phyloP scores from a whole-genome alignment of 2,329 filamentous ascomycete genomes.

The Thermothelomyces thermophilus region DNA sequence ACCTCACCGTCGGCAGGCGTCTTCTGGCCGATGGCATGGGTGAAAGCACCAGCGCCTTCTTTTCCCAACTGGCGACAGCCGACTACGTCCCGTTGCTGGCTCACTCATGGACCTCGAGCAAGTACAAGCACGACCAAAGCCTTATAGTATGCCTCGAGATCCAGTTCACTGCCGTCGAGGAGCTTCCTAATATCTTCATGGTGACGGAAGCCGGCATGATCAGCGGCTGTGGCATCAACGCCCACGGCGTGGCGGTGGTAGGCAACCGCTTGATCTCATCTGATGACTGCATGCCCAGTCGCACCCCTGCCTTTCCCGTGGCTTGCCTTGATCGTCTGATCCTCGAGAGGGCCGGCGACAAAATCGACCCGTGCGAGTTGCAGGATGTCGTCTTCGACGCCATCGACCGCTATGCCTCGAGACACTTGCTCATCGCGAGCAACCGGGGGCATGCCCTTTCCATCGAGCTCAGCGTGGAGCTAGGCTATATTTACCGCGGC shows the following conservation, averaged over 20 bases:
- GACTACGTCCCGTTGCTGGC: slow-evolving; percentile 10
- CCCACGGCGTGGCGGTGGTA: slow-evolving; percentile 24
- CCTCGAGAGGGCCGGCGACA: slow-evolving; percentile 21
- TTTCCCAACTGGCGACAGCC: slow-evolving; percentile 7
- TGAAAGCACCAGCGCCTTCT: slow-evolving; percentile 15
- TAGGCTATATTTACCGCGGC: slow-evolving; percentile 18
- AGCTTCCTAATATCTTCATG: slow-evolving; percentile 23
- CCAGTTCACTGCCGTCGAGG: slow-evolving; percentile 17
- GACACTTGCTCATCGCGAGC: slow-evolving; percentile 23
- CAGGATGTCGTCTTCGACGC: slow-evolving; percentile 8
- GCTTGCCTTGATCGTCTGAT: slow-evolving; percentile 23
- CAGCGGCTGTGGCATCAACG: slow-evolving; percentile 27
- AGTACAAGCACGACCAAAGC: slow-evolving; percentile 21
- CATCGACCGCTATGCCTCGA: slow-evolving; percentile 25
- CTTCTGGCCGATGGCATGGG: background rate
- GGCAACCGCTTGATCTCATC: slow-evolving; percentile 26
- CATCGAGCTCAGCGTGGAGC: slow-evolving; percentile 25
- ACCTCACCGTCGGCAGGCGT: slow-evolving; percentile 4
- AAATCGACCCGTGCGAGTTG: slow-evolving; percentile 10
- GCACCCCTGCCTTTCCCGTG: slow-evolving; percentile 14
- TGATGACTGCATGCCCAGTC: slow-evolving; percentile 23
- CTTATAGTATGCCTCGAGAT: slow-evolving; percentile 27
- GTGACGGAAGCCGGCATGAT: slow-evolving; percentile 29
- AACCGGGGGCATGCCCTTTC: slow-evolving; percentile 21
- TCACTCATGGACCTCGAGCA: slow-evolving; percentile 21